A percentile compares a stretch with the other conserved stretches of the same genome.
phyloP scores from a whole-genome alignment of 768 basidiomycete genomes.

The Lactarius hengduanensis region DNA sequence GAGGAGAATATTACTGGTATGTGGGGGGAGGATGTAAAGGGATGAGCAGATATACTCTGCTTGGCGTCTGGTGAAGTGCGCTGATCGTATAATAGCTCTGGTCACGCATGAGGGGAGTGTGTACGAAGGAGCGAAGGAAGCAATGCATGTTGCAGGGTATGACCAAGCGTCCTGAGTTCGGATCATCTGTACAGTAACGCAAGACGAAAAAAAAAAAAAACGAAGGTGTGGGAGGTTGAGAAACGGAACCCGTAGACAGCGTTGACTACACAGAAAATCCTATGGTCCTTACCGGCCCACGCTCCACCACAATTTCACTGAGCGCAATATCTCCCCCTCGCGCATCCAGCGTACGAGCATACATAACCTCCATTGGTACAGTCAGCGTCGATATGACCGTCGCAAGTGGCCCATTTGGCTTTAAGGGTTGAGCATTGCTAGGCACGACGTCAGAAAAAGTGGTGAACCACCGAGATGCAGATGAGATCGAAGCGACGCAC shows the following conservation, averaged over 20 bases:
- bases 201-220: too few relatives aligned
- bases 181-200: not conserved
- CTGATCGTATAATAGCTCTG: too few relatives aligned
- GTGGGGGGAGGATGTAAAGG: not conserved
- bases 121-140: not conserved
- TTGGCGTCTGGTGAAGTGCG: too few relatives aligned
- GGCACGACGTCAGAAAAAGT: not conserved
- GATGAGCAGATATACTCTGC: too few relatives aligned
- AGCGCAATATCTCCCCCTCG: not conserved
- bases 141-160: not conserved
- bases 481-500: not conserved
- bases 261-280: not conserved
- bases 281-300: not conserved
- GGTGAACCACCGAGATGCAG: not conserved
- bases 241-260: not conserved
- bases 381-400: slow-evolving; percentile 9
- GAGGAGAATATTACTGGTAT: not conserved
- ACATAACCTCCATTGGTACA: slow-evolving; percentile 1
- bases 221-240: too few relatives aligned
- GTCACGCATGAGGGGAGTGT: not conserved
- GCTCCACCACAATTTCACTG: not conserved
- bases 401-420: not conserved
- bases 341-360: slow-evolving; percentile 4
- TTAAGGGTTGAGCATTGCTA: not conserved
- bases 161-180: not conserved